Percentiles rank a stretch among this genome's conserved stretches.
Evolutionary conservation across 2,329 filamentous ascomycete genomes (phyloP).

Genomic region (Bretziella fagacearum): DNA sequence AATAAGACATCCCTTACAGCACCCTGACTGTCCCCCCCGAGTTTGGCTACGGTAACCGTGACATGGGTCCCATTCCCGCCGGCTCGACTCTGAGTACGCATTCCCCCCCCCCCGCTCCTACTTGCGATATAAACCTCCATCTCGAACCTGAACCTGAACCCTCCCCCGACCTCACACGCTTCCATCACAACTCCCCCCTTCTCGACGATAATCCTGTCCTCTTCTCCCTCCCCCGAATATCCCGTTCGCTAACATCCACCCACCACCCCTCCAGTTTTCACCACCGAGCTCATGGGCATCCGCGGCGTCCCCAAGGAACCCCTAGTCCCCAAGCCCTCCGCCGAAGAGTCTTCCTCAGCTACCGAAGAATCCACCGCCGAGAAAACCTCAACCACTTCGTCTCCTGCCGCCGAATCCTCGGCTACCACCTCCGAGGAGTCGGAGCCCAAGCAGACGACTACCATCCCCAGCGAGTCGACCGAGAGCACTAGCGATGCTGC

Average conservation of each 20-base stretch:
- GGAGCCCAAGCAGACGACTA: conserved; percentile 14
- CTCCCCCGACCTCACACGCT: neutral
- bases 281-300: conserved; percentile 79
- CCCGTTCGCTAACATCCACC: conserved; percentile 14
- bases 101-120: conserved; percentile 3
- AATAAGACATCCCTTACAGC: conserved; percentile 23
- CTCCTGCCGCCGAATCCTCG: conserved; percentile 18
- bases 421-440: conserved; percentile 12
- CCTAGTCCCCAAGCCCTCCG: conserved; percentile 26
- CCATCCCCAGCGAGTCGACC: conserved; percentile 5
- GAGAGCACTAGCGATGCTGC: conserved; percentile 1
- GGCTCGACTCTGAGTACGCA: conserved; percentile 56
- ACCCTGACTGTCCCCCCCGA: conserved; percentile 80
- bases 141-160: conserved; percentile 1
- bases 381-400: conserved; percentile 19
- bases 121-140: conserved; percentile 13
- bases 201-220: no score
- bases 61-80: conserved; percentile 67
- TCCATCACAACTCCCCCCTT: neutral
- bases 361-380: conserved; percentile 21
- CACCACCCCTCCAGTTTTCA: conserved; percentile 45
- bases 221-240: neutral
- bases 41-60: conserved; percentile 62
- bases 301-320: conserved; percentile 45
- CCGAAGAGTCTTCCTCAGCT: conserved; percentile 19